These are phyloP conservation scores for Spergularia azorica DNA, from an alignment of 179 eudicot species.

Conservation along the genomic window DNA sequence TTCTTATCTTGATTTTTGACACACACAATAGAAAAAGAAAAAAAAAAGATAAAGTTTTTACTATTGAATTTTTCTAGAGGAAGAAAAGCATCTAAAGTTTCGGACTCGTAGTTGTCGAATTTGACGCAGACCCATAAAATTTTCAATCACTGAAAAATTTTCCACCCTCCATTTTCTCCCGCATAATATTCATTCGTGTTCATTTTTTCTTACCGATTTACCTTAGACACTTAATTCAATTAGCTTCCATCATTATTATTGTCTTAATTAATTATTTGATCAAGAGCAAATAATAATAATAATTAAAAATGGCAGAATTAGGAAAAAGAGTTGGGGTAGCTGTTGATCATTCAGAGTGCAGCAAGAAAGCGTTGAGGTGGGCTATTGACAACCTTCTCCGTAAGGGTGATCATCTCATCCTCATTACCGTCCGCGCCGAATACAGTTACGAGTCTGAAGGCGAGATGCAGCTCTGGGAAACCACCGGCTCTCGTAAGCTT, in stretches of 20 bases:
- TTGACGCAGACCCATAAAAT: background rate
- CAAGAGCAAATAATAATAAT: too few relatives aligned
- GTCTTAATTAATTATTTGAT: too few relatives aligned
- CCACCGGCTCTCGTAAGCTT: conserved; percentile 45
- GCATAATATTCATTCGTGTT: too few relatives aligned
- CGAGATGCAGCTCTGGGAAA: background rate
- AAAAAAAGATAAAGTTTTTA: too few relatives aligned
- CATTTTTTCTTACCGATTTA: too few relatives aligned
- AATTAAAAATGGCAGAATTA: conserved; percentile 34
- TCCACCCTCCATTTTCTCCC: too few relatives aligned
- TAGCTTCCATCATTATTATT: too few relatives aligned
- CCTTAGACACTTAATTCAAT: too few relatives aligned
- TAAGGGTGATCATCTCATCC: conserved; percentile 72
- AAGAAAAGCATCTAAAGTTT: background rate
- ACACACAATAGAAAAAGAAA: too few relatives aligned
- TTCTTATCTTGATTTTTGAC: too few relatives aligned
- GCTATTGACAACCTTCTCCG: conserved; percentile 62
- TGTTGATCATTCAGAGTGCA: conserved; percentile 71
- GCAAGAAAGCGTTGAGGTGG: conserved; percentile 77
- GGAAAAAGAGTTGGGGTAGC: conserved; percentile 81
- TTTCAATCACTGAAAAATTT: too few relatives aligned
- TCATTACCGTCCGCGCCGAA: conserved; percentile 37
- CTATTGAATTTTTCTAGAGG: too few relatives aligned
- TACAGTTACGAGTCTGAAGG: conserved; percentile 31
- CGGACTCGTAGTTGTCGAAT: conserved; percentile 2